Percentiles rank a stretch among this genome's conserved stretches.
Evolutionary conservation across 1,284 basidiomycete species (phyloP).

Genomic region (Porodaedalea pini): DNA sequence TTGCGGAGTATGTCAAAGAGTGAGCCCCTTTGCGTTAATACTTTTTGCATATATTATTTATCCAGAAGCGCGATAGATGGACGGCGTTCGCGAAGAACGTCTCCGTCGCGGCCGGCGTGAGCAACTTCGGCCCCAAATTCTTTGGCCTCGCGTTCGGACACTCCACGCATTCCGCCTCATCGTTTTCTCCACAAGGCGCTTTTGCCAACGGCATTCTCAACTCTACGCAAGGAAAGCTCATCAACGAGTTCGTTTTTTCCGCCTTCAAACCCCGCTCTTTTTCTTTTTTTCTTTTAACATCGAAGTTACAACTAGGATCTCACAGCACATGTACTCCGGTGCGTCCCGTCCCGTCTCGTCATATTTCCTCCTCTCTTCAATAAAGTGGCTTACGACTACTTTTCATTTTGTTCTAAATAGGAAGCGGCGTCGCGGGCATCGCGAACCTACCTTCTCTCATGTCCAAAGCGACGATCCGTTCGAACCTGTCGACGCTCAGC

Average conservation of each 20-base stretch:
- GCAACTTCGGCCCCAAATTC: conserved; percentile 25
- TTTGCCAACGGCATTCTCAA: conserved; percentile 31
- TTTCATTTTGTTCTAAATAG: conserved; percentile 27
- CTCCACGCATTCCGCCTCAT: conserved; percentile 11
- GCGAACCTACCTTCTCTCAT: conserved; percentile 37
- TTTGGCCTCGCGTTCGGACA: conserved; percentile 11
- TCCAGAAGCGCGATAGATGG: too few relatives aligned
- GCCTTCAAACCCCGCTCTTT: conserved; percentile 8
- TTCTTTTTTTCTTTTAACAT: not conserved
- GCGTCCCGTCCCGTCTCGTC: conserved; percentile 34
- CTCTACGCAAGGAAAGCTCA: conserved; percentile 32
- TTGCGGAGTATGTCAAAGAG: conserved; percentile 51
- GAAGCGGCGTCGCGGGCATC: conserved; percentile 33
- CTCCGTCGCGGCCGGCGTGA: conserved; percentile 28
- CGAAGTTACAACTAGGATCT: too few relatives aligned
- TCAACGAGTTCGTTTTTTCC: conserved; percentile 30
- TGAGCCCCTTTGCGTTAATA: too few relatives aligned
- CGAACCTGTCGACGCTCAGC: conserved; percentile 49
- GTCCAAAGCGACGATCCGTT: conserved; percentile 54
- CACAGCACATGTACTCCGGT: conserved; percentile 62
- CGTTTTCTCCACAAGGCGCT: conserved; percentile 26
- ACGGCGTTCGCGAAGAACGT: conserved; percentile 31
- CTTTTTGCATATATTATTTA: too few relatives aligned
- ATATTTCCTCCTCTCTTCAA: not conserved
- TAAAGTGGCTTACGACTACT: not conserved